A percentile compares a stretch with the other conserved stretches of the same genome.
Conservation (phyloP, 306 rosid genomes). For the Casuarina glauca region DNA sequence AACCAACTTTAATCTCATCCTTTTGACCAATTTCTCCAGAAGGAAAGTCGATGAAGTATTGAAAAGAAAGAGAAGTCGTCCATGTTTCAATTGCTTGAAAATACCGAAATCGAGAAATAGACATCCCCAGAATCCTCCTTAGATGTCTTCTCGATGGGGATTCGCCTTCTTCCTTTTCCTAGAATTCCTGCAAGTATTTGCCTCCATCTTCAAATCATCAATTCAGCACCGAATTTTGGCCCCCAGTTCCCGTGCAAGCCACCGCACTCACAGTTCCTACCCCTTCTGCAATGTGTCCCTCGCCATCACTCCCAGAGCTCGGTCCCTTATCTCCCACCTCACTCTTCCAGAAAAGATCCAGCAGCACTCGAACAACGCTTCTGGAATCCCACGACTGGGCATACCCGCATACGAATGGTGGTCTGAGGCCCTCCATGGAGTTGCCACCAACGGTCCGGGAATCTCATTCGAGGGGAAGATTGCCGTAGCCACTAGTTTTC, state of each 20-base stretch:
- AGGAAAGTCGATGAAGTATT: too few relatives aligned
- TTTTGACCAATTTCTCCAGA: too few relatives aligned
- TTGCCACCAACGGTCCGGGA: constrained; percentile 87
- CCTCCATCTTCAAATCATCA: constrained; percentile 11
- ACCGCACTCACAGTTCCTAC: constrained; percentile 38
- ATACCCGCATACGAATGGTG: constrained; percentile 85
- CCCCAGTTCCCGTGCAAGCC: constrained; percentile 56
- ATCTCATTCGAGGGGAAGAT: constrained; percentile 66
- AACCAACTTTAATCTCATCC: too few relatives aligned
- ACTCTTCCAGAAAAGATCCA: constrained; percentile 71
- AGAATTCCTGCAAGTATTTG: constrained; percentile 7
- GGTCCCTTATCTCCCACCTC: constrained; percentile 58
- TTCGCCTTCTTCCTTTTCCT: constrained; percentile 18
- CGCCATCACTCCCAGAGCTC: constrained; percentile 47
- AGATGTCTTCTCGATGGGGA: constrained; percentile 25
- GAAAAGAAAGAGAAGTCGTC: background rate
- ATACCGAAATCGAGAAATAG: too few relatives aligned
- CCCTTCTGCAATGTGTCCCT: constrained; percentile 75
- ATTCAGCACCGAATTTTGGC: background rate
- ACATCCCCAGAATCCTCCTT: constrained; percentile 6
- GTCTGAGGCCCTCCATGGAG: constrained; percentile 91
- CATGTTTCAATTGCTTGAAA: too few relatives aligned
- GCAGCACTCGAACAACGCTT: constrained; percentile 63
- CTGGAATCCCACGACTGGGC: constrained; percentile 61
- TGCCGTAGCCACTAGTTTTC: constrained; percentile 65